Evolutionary conservation across 2,329 filamentous ascomycete species (phyloP).

Genomic region (Thielaviopsis punctulata): DNA sequence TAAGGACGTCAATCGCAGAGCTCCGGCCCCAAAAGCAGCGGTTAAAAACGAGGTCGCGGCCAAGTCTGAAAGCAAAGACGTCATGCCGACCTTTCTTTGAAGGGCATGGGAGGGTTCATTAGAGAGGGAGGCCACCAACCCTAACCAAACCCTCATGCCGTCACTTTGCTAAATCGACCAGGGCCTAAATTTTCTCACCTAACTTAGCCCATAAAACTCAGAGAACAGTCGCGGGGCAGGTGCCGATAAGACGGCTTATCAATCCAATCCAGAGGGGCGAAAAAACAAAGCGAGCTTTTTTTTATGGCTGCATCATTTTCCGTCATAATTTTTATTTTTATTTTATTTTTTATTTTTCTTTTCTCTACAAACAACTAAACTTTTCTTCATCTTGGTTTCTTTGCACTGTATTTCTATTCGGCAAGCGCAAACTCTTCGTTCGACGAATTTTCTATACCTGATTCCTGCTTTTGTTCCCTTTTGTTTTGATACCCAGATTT

Average conservation of each 20-base stretch:
- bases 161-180: background rate
- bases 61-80: background rate
- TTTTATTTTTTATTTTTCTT: background rate
- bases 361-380: background rate
- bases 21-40: background rate
- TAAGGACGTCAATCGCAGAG: background rate
- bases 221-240: conserved; percentile 9
- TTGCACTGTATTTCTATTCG: background rate
- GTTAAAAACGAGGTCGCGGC: background rate
- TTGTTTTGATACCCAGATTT: background rate
- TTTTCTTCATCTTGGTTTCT: background rate
- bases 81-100: background rate
- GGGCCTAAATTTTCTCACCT: background rate
- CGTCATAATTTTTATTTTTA: conserved; percentile 2
- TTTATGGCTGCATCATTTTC: conserved; percentile 6
- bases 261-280: conserved; percentile 9
- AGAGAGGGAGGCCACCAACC: background rate
- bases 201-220: background rate
- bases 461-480: background rate
- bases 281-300: background rate
- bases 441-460: background rate
- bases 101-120: background rate
- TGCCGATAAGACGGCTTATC: conserved; percentile 10
- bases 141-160: background rate
- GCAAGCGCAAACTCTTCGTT: background rate